A percentile compares a stretch with the other conserved stretches of the same genome.
Conservation (phyloP, 1,284 basidiomycete genomes). For the Chalciporus sp. region DNA sequence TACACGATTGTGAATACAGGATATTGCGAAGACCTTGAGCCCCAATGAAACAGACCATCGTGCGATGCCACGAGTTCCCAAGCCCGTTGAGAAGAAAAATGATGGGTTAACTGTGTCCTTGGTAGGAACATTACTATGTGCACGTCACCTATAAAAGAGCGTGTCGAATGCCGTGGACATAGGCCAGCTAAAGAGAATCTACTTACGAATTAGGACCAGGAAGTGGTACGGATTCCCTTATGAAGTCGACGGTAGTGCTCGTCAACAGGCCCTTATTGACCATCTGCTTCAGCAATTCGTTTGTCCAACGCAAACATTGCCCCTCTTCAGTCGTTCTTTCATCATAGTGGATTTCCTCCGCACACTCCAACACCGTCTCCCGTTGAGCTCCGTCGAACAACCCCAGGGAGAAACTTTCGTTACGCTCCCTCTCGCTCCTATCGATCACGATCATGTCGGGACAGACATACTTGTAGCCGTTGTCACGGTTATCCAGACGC, state of each 20-base stretch:
- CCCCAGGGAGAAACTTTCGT: slow-evolving; percentile 19
- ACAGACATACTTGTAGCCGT: slow-evolving; percentile 24
- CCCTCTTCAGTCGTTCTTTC: slow-evolving; percentile 7
- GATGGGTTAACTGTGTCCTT: neutral
- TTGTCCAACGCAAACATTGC: slow-evolving; percentile 22
- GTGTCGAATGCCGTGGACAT: neutral
- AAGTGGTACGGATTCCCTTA: slow-evolving; percentile 16
- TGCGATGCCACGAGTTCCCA: neutral
- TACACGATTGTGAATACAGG: neutral
- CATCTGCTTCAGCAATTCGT: slow-evolving; percentile 22
- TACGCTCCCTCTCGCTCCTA: slow-evolving; percentile 4
- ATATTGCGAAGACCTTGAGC: neutral
- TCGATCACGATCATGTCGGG: slow-evolving; percentile 33
- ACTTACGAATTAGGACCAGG: slow-evolving; percentile 3
- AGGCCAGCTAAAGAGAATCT: slow-evolving; percentile 2
- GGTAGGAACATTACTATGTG: neutral
- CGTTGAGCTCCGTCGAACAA: slow-evolving; percentile 27
- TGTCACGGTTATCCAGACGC: slow-evolving; percentile 18
- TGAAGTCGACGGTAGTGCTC: slow-evolving; percentile 13
- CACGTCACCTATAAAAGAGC: neutral
- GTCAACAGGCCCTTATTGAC: slow-evolving; percentile 11
- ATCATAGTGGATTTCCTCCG: slow-evolving; percentile 28
- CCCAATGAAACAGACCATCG: neutral
- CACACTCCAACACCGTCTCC: slow-evolving; percentile 27
- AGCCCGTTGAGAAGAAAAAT: neutral